Base-by-base conservation (phyloP, 139 green algal genomes). In the Gonium pectorale region DNA sequence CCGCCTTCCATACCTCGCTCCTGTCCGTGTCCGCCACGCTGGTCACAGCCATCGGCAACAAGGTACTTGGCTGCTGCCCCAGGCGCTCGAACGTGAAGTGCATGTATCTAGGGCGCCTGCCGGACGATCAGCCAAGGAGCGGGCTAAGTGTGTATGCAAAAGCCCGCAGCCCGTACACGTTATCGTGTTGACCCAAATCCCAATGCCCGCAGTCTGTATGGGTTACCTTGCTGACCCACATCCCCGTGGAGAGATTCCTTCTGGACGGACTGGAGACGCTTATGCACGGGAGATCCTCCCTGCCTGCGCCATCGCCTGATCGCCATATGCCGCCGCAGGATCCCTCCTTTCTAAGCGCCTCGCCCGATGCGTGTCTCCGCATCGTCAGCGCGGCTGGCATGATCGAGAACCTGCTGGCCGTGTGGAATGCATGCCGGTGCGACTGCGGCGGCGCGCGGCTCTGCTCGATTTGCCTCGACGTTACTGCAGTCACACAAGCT, bases 391-490 rank as follows among this genome's bases (percentile, higher is more conserved):
- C 15, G 5, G 77, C 77, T 26, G 77, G 62, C 31, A 64, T 83
- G 3, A 37, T 27, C 31, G 3, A 29, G 43, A 73, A 83, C 77
- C 73, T 83, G 77, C 26, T 73, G 77, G 77, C 77, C 11, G 9
- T 83, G 43, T 83, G 77, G 77, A 83, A 83, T 33, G 77, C 77
- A 5, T 56, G 56, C 59, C 60, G 75, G 59, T 63, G 67, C 31
- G 62, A 19, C 17, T 38, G 27, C 11, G 2, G 13, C 26, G 59
- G 2, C 2, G 59, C 26, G 24, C 26, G 49, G 49, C 49, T 56
- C 13, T 17, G 17, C 13, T 17, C 49, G 13, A 26, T 56, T 17
- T 17, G 49, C 49, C 49, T 56, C 49, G 17, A 13, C 13, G 17
- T 13, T 26, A 56, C n/a, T n/a, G 49, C 49, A 56, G 13, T 56